Base-by-base conservation (phyloP, 176 grass and related monocot genomes). In the Saccharum officinarum region DNA sequence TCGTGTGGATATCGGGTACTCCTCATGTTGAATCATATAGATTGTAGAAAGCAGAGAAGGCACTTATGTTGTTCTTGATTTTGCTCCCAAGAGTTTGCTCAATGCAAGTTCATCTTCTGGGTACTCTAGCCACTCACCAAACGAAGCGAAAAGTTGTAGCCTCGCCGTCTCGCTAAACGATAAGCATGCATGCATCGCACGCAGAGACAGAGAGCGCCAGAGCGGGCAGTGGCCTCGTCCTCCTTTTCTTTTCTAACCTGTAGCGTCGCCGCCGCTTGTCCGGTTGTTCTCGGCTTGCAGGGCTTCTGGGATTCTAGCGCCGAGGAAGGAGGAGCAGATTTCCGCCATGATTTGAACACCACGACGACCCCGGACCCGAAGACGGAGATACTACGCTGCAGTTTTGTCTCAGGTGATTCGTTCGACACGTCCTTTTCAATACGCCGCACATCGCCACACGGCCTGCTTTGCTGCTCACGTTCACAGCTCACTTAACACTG, bases 251-350 rank as follows among this genome's bases (percentile, higher is more conserved):
- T 76, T 73, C 36, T 87, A 84, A 89, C 83, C 36, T 63, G 44
- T 81, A 72, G 87, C 41, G 69, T 81, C 49, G 67, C 30, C 75
- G 14, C 20, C 8, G 16, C 45, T 59, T 79, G 71, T 91, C 66
- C 33, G 30, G 3, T 76, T 82, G 47, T 23, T 61, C 50, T 76
- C 41, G 71, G 25, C 44, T 37, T 49, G 70, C 84, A 98, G 92
- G 76, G 84, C 49, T 95, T 95, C 38, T 95, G 91, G 95, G 80
- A 93, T 91, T 72, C 87, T 22, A 85, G 39, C 67, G 34, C 78
- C 33, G 39, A 47, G 5, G 75, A 1, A 26, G 44, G 45, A 14
- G 69, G 69, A 26, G 88, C 26, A 76, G 84, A 88, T 87, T 67
- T 86, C 89, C 42, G 82, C 40, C 81, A 84, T 4, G 89, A 69